These are phyloP conservation scores for Aspergillus sp. DNA, from an alignment of 2,329 filamentous ascomycete species.

Conservation along the genomic window DNA sequence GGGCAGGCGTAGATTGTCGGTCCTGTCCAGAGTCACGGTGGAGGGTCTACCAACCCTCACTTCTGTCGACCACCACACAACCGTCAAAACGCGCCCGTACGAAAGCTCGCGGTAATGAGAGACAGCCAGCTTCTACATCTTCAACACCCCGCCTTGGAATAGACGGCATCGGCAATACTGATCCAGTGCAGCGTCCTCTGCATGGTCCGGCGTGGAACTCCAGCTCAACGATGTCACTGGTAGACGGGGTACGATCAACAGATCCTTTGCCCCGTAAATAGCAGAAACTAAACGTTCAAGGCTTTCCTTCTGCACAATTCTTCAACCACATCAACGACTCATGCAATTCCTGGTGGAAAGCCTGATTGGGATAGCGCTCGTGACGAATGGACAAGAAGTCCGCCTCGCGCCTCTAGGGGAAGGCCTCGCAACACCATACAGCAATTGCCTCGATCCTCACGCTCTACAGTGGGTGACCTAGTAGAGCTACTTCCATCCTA, in stretches of 20 bases:
- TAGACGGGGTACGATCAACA: conserved; percentile 12
- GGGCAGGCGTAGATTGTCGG: conserved; percentile 22
- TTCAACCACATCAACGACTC: conserved; percentile 6
- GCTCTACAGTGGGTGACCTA: conserved; percentile 9
- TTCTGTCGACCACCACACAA: background rate
- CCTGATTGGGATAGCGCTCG: background rate
- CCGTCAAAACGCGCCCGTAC: background rate
- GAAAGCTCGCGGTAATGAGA: too few relatives aligned
- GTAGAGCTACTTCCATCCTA: conserved; percentile 18
- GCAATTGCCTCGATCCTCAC: background rate
- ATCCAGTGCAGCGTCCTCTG: background rate
- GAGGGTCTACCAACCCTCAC: conserved; percentile 2
- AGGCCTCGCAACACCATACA: background rate
- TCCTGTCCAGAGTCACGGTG: background rate
- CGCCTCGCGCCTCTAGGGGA: background rate
- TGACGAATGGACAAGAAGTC: background rate
- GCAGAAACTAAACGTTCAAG: background rate
- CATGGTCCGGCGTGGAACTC: conserved; percentile 12
- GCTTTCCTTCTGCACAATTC: conserved; percentile 16
- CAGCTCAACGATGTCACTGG: conserved; percentile 20
- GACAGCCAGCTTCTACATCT: background rate
- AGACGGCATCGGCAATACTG: background rate
- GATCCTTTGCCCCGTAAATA: too few relatives aligned
- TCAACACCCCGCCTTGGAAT: background rate
- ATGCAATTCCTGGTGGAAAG: conserved; percentile 16